phyloP scores from a whole-genome alignment of 31 red algal species.

The Odonthalia washingtoniensis region DNA sequence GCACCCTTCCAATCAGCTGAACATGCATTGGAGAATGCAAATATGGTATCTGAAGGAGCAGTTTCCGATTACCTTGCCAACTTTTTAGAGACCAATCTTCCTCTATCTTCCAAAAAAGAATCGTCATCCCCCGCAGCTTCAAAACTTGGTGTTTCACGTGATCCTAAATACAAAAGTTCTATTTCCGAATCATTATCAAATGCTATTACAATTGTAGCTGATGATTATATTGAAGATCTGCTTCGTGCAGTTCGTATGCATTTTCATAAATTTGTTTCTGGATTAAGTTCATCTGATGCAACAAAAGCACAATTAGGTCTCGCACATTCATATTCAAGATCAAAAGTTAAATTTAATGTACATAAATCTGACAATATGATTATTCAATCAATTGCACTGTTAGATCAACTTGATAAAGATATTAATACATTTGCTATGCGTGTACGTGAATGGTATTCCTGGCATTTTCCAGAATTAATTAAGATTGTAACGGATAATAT shows the following conservation, averaged over 20 bases:
- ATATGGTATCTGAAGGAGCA: slow-evolving; percentile 84
- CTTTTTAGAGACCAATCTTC: slow-evolving; percentile 86
- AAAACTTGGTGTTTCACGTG: slow-evolving; percentile 77
- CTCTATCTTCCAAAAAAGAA: slow-evolving; percentile 49
- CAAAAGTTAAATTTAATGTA: slow-evolving; percentile 98
- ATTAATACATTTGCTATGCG: slow-evolving; percentile 99
- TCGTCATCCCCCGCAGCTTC: too few relatives aligned
- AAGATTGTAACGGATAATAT: slow-evolving; percentile 95
- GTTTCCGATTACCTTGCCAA: slow-evolving; percentile 78
- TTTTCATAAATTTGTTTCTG: slow-evolving; percentile 81
- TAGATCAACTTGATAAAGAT: slow-evolving; percentile 98
- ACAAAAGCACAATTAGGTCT: slow-evolving; percentile 93
- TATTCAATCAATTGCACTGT: slow-evolving; percentile 91
- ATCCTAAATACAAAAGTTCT: slow-evolving; percentile 70
- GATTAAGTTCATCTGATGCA: slow-evolving; percentile 78
- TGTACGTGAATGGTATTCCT: slow-evolving; percentile 98
- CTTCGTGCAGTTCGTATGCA: slow-evolving; percentile 86
- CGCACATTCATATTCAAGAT: slow-evolving; percentile 93
- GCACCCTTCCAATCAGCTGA: slow-evolving; percentile 90
- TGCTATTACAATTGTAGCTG: slow-evolving; percentile 56
- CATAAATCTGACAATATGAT: slow-evolving; percentile 91
- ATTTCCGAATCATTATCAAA: slow-evolving; percentile 68
- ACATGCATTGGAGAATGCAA: slow-evolving; percentile 88
- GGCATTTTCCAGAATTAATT: slow-evolving; percentile 99
- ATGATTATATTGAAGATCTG: slow-evolving; percentile 85